A percentile compares a stretch with the other conserved stretches of the same genome.
phyloP scores from a whole-genome alignment of 345 rosid species.

The Diplotaxis tenuifolia region DNA sequence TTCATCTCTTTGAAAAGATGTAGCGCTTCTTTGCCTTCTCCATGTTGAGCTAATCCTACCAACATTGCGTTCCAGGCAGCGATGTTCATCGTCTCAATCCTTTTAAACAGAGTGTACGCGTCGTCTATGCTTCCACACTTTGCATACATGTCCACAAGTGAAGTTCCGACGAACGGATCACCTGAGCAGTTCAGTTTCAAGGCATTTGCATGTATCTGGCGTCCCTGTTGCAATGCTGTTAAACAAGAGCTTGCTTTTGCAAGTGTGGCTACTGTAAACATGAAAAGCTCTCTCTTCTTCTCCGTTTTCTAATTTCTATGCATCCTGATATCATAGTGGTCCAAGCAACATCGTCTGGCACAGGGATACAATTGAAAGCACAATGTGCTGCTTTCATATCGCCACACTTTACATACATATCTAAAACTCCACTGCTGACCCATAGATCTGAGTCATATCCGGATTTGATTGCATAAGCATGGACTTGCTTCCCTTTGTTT shows the following conservation, averaged over 20 bases:
- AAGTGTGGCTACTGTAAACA: slow-evolving; percentile 56
- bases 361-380: slow-evolving; percentile 43
- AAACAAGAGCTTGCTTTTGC: slow-evolving; percentile 59
- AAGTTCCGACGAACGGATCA: slow-evolving; percentile 51
- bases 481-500: slow-evolving; percentile 51
- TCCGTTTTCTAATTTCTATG: slow-evolving; percentile 60
- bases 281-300: slow-evolving; percentile 50
- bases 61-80: slow-evolving; percentile 52
- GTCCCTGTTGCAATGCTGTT: slow-evolving; percentile 61
- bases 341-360: slow-evolving; percentile 64
- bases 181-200: slow-evolving; percentile 47
- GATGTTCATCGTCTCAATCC: slow-evolving; percentile 36
- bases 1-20: slow-evolving; percentile 44
- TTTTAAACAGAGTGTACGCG: slow-evolving; percentile 47
- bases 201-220: slow-evolving; percentile 61
- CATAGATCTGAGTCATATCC: slow-evolving; percentile 49
- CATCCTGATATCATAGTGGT: slow-evolving; percentile 71
- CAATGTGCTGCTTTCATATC: slow-evolving; percentile 47
- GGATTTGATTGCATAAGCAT: slow-evolving; percentile 46
- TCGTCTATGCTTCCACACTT: slow-evolving; percentile 64
- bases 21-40: slow-evolving; percentile 53
- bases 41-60: slow-evolving; percentile 56
- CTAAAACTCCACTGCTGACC: slow-evolving; percentile 54
- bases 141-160: slow-evolving; percentile 72
- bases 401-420: slow-evolving; percentile 65